A percentile compares a stretch with the other conserved stretches of the same genome.
Conservation (phyloP, 306 rosid species). For the Prunus davidiana region DNA sequence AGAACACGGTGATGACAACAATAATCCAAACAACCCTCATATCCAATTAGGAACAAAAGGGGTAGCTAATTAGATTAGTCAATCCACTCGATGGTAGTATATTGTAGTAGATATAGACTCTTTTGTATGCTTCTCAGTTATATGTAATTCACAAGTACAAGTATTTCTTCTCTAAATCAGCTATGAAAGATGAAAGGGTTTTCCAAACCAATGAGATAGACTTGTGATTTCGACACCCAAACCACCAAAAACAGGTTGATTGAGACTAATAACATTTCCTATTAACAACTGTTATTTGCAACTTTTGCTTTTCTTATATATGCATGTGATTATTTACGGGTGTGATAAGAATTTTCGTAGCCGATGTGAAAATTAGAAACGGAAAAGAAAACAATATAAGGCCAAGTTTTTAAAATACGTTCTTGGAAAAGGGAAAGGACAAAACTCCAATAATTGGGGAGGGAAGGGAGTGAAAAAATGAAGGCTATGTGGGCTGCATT, state of each 20-base stretch:
- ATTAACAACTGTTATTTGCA: too few species aligned
- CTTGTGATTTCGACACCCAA: too few species aligned
- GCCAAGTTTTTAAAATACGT: neutral
- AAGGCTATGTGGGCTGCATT: neutral
- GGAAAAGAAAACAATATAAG: neutral
- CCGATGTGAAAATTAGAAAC: neutral
- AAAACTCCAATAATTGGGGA: neutral
- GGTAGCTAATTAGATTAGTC: neutral
- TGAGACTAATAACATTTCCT: too few species aligned
- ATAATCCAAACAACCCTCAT: neutral
- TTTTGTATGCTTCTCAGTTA: neutral
- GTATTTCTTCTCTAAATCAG: neutral
- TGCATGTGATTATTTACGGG: too few species aligned
- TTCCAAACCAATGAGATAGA: neutral
- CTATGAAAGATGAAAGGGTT: too few species aligned
- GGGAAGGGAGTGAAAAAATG: neutral
- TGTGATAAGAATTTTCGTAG: too few species aligned
- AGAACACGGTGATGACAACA: neutral
- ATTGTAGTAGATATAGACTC: neutral
- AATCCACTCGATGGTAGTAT: neutral
- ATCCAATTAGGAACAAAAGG: slow-evolving; percentile 21
- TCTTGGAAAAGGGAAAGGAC: neutral
- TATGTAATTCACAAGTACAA: neutral
- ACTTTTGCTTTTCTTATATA: too few species aligned
- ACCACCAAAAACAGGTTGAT: too few species aligned